These are phyloP conservation scores for Peronospora belbahrii DNA, from an alignment of 352 stramenopile genomes.

Conservation along the genomic window DNA sequence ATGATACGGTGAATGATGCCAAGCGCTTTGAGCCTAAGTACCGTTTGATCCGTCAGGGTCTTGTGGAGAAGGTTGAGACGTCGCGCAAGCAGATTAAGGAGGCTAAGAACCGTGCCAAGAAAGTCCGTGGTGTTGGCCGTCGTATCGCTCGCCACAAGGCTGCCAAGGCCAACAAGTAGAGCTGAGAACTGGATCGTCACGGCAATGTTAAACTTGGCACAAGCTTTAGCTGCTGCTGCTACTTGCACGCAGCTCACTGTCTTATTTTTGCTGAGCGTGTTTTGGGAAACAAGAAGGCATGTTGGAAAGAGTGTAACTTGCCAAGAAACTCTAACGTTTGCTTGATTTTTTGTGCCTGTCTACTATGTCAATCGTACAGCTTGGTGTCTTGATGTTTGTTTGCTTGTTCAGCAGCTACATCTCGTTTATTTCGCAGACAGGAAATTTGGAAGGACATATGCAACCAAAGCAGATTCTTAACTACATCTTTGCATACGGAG, in stretches of 20 bases:
- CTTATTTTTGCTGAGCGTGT: conserved; percentile 37
- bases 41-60: conserved; percentile 89
- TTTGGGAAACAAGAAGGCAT: conserved; percentile 42
- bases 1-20: conserved; percentile 96
- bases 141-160: conserved; percentile 98
- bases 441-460: no score
- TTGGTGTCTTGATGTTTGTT: not conserved
- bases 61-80: conserved; percentile 92
- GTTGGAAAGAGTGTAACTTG: conserved; percentile 42
- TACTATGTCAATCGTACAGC: not conserved
- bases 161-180: conserved; percentile 94
- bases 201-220: conserved; percentile 21
- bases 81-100: conserved; percentile 99
- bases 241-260: no score
- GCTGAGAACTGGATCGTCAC: conserved; percentile 25
- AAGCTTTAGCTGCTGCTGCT: conserved; percentile 8
- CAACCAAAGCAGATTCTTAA: no score
- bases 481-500: no score
- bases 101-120: conserved; percentile 98
- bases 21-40: conserved; percentile 99
- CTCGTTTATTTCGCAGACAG: not conserved
- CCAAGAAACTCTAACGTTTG: conserved; percentile 44
- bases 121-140: conserved; percentile 95
- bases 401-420: no score
- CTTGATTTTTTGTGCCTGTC: conserved; percentile 24